A percentile compares a stretch with the other conserved stretches of the same genome.
Conservation (phyloP, 495 filamentous ascomycete genomes). For the Xylaria nigripes region DNA sequence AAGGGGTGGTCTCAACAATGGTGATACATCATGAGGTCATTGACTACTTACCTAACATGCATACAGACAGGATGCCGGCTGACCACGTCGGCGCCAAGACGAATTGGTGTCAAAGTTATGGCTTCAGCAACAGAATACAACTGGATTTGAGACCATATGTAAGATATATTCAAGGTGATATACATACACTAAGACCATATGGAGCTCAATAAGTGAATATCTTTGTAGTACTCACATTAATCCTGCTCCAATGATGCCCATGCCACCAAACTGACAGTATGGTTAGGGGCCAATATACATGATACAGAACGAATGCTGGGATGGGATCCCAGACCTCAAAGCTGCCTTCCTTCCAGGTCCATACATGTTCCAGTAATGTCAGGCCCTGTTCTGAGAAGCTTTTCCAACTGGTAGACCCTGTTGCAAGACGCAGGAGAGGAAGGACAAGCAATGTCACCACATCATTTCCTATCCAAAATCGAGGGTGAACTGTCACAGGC, state of each 20-base stretch:
- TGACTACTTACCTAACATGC: background rate
- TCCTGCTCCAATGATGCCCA: slow-evolving; percentile 44
- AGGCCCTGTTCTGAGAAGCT: slow-evolving; percentile 7
- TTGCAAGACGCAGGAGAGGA: slow-evolving; percentile 1
- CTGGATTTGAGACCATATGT: background rate
- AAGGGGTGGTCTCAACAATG: background rate
- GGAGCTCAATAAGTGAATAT: slow-evolving; percentile 38
- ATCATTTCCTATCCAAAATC: slow-evolving; percentile 56
- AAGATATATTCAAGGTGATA: background rate
- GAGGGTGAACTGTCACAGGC: slow-evolving; percentile 24
- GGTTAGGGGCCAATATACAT: slow-evolving; percentile 52
- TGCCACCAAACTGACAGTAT: slow-evolving; percentile 33
- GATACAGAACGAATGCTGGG: slow-evolving; percentile 51
- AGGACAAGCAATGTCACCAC: slow-evolving; percentile 40
- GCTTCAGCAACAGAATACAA: background rate
- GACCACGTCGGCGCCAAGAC: background rate
- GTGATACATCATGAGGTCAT: slow-evolving; percentile 14
- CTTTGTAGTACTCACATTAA: slow-evolving; percentile 53
- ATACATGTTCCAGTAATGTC: slow-evolving; percentile 36
- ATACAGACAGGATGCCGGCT: background rate
- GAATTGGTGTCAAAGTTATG: no score
- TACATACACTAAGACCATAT: background rate
- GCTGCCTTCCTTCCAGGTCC: slow-evolving; percentile 52
- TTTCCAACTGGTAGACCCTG: slow-evolving; percentile 6
- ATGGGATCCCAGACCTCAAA: slow-evolving; percentile 54